Evolutionary conservation across 2,329 filamentous ascomycete species (phyloP), one percentile per base, ranked within the genome.

Genomic region (Biscogniauxia sp.): DNA sequence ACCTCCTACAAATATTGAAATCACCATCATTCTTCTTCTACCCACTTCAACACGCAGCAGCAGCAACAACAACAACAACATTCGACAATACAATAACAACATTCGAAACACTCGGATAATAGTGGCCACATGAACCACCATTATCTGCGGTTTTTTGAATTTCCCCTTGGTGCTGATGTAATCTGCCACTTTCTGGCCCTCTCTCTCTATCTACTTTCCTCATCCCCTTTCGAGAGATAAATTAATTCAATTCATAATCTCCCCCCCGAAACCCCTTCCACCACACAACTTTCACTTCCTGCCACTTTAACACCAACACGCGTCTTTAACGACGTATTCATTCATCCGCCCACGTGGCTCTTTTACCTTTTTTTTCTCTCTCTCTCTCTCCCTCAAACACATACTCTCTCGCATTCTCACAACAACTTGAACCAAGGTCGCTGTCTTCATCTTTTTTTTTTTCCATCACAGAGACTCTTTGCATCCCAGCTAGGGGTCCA

Each of bases 221-320:
- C 45, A 41, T 54, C 56, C 41, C 56, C 53, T 59, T 59, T 56
- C 69, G 75, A 32, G 32, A 28, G 73, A 77, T n/a, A 74, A 20
- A 56, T 55, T 41, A 56, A 59, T 9, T 59, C 37, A 45, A 45
- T 45, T 45, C 37, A 45, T n/a, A 45, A 45, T 45, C 37, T 45
- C 37, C 37, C 37, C 17, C 37, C 23, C 28, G 28, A 45, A 45
- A 45, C 37, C 4, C 6, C 37, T 45, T 45, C 37, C n/a, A 45
- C 37, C 37, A 45, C 13, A 45, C 37, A 45, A 45, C 37, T 45
- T 45, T n/a, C 37, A 45, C 37, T 17, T 45, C 37, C 17, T 45
- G 15, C 37, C 37, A 45, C 37, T 45, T 45, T 45, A 45, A 45
- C 9, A 37, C 6, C 37, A 41, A 5, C 37, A 45, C 37, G 37